phyloP scores from a whole-genome alignment of 1,284 basidiomycete species.

The Rhodotorula glutinis region DNA sequence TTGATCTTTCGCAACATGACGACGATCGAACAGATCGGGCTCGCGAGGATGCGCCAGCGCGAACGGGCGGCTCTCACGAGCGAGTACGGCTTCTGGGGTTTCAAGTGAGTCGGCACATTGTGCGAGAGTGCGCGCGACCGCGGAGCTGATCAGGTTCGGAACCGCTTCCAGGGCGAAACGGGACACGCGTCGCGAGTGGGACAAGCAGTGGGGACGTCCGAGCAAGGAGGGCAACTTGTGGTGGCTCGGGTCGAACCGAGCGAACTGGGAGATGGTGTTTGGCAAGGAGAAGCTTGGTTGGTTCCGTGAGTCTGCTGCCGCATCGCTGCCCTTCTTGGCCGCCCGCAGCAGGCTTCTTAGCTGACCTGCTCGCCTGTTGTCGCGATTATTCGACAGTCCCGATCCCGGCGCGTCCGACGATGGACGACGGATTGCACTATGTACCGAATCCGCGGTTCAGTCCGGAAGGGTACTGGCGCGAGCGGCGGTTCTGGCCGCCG shows the following conservation, averaged over 20 bases:
- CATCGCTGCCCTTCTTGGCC: not conserved
- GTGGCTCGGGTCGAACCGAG: slow-evolving; percentile 65
- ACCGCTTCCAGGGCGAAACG: slow-evolving; percentile 18
- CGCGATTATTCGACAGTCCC: slow-evolving; percentile 61
- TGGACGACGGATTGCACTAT: slow-evolving; percentile 63
- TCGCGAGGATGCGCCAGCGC: slow-evolving; percentile 59
- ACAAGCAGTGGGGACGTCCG: slow-evolving; percentile 70
- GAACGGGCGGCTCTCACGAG: slow-evolving; percentile 57
- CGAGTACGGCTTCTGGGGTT: slow-evolving; percentile 31
- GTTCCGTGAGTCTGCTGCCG: slow-evolving; percentile 51
- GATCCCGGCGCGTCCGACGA: slow-evolving; percentile 54
- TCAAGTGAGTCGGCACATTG: slow-evolving; percentile 11
- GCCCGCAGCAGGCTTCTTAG: slow-evolving; percentile 40
- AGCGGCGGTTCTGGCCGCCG: slow-evolving; percentile 66
- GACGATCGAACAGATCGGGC: slow-evolving; percentile 70
- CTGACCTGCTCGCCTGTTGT: slow-evolving; percentile 42
- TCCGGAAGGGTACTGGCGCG: slow-evolving; percentile 62
- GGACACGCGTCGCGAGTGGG: slow-evolving; percentile 58
- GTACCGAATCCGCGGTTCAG: slow-evolving; percentile 71
- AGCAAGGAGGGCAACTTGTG: slow-evolving; percentile 74
- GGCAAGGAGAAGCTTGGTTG: slow-evolving; percentile 62
- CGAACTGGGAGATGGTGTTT: slow-evolving; percentile 74
- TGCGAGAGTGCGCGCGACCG: accelerated
- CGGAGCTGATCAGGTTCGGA: not conserved
- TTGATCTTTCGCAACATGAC: slow-evolving; percentile 66